These are phyloP conservation scores for Spathaspora sp. DNA, from an alignment of 1,139 yeast genomes.

Conservation along the genomic window DNA sequence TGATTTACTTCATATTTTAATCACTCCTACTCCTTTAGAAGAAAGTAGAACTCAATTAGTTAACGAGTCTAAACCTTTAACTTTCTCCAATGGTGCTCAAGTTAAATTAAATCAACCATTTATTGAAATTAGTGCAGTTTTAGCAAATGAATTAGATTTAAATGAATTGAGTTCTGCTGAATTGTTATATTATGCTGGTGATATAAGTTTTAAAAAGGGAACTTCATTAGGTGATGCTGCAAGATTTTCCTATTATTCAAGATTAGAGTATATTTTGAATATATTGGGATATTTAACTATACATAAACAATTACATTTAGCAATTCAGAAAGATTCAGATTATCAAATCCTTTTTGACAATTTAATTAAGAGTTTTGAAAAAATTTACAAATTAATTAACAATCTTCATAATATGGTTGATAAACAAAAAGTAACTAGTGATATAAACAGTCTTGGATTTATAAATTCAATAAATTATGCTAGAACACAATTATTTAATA, in stretches of 20 bases:
- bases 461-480: slow-evolving; percentile 57
- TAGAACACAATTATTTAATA: slow-evolving; percentile 59
- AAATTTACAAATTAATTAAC: slow-evolving; percentile 54
- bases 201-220: slow-evolving; percentile 47
- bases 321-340: slow-evolving; percentile 17
- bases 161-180: slow-evolving; percentile 41
- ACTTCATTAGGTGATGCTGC: slow-evolving; percentile 65
- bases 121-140: slow-evolving; percentile 56
- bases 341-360: slow-evolving; percentile 30
- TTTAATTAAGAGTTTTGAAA: slow-evolving; percentile 53
- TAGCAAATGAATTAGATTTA: slow-evolving; percentile 44
- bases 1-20: slow-evolving; percentile 51
- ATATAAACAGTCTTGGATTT: slow-evolving; percentile 45
- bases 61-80: slow-evolving; percentile 51
- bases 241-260: slow-evolving; percentile 63
- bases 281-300: slow-evolving; percentile 59
- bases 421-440: slow-evolving; percentile 53
- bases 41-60: slow-evolving; percentile 50
- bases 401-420: slow-evolving; percentile 64
- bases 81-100: slow-evolving; percentile 56
- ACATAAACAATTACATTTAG: slow-evolving; percentile 27
- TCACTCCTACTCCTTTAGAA: slow-evolving; percentile 53
- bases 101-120: slow-evolving; percentile 62
- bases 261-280: slow-evolving; percentile 71
- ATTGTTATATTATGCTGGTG: slow-evolving; percentile 38